Conservation (phyloP, 2,329 filamentous ascomycete species). For the Taxawa tesnikishii region DNA sequence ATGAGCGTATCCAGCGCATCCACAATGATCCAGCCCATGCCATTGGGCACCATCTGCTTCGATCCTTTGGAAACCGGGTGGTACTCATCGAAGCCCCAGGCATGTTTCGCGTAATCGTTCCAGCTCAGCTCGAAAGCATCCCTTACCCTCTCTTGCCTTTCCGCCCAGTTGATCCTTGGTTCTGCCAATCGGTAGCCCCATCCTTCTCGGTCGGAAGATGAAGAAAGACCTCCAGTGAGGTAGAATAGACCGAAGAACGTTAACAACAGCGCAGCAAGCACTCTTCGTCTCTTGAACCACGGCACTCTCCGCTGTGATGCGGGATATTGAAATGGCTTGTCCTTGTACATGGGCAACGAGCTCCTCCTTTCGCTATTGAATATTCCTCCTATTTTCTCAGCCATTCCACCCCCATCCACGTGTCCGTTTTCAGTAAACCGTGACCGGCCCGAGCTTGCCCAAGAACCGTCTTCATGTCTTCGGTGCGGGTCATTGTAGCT, state of each 20-base stretch:
- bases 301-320: conserved; percentile 43
- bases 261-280: conserved; percentile 40
- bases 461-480: conserved; percentile 5
- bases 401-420: conserved; percentile 7
- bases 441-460: conserved; percentile 1
- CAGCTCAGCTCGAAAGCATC: conserved; percentile 87
- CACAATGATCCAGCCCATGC: conserved; percentile 96
- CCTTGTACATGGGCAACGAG: conserved; percentile 87
- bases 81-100: conserved; percentile 88
- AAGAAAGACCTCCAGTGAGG: conserved; percentile 19
- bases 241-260: conserved; percentile 51
- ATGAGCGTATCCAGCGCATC: conserved; percentile 95
- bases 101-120: conserved; percentile 84
- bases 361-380: conserved; percentile 49
- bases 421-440: conserved; percentile 3
- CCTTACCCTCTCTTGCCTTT: conserved; percentile 67
- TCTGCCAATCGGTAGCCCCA: too few species aligned
- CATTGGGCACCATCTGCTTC: conserved; percentile 72
- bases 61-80: conserved; percentile 70
- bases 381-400: conserved; percentile 45
- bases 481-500: conserved; percentile 4
- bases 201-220: conserved; percentile 31
- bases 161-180: conserved; percentile 59
- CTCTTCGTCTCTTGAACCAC: conserved; percentile 52
- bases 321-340: conserved; percentile 77